Conservation (phyloP, 2,329 filamentous ascomycete species). For the Chrysosporium queenslandicum region DNA sequence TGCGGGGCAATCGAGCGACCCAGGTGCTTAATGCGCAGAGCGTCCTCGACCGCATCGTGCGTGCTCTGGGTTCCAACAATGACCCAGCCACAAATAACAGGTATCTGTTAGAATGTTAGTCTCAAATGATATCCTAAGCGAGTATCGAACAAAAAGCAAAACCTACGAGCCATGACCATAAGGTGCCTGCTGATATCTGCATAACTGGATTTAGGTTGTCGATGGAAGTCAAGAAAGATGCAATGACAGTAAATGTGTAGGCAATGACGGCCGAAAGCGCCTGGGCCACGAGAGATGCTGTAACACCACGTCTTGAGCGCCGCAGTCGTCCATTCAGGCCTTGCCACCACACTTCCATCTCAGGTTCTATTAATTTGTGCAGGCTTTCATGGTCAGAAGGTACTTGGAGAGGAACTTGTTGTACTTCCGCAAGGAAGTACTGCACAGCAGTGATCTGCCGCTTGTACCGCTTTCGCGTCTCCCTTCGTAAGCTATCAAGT, state of each 20-base stretch:
- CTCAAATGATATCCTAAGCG: not conserved
- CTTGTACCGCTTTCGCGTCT: not conserved
- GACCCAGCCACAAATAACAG: slow-evolving; percentile 6
- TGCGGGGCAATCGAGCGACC: not conserved
- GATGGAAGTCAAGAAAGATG: not conserved
- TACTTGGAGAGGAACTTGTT: slow-evolving; percentile 5
- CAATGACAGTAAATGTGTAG: slow-evolving; percentile 5
- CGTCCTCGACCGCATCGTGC: slow-evolving; percentile 6
- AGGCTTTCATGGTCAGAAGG: not conserved
- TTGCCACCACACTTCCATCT: slow-evolving; percentile 4
- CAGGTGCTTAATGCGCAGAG: slow-evolving; percentile 1
- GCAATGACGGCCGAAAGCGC: slow-evolving; percentile 3
- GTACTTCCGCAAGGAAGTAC: slow-evolving; percentile 6
- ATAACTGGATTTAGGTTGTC: slow-evolving; percentile 4
- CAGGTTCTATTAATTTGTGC: not conserved
- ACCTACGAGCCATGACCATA: slow-evolving; percentile 6
- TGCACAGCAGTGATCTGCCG: slow-evolving; percentile 1
- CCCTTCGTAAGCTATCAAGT: not conserved
- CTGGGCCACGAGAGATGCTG: slow-evolving; percentile 5
- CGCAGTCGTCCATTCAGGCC: slow-evolving; percentile 6
- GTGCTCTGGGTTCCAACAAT: slow-evolving; percentile 9
- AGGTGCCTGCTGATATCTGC: slow-evolving; percentile 3
- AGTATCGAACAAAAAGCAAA: not conserved
- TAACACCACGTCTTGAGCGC: slow-evolving; percentile 5
- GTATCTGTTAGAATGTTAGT: slow-evolving; percentile 2